phyloP scores from a whole-genome alignment of 495 filamentous ascomycete species.

The Penicillium parvum region DNA sequence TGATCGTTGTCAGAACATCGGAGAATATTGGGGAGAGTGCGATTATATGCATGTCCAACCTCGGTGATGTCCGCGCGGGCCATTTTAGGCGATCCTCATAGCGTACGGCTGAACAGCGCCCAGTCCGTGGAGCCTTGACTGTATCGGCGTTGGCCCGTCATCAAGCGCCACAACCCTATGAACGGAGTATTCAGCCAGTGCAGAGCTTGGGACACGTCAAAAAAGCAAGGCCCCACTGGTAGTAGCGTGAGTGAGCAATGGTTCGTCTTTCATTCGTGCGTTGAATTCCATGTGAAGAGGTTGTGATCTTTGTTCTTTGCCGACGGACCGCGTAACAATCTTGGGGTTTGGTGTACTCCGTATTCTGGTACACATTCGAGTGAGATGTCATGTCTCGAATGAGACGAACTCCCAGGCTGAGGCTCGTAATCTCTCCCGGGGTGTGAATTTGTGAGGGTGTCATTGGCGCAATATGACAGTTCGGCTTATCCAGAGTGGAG shows the following conservation, averaged over 20 bases:
- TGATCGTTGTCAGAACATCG: too few species aligned
- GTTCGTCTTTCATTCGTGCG: constrained; percentile 15
- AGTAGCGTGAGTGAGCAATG: constrained; percentile 12
- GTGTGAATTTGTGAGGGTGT: neutral
- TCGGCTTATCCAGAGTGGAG: constrained; percentile 2
- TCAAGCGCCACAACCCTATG: constrained; percentile 17
- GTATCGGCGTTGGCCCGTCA: constrained; percentile 6
- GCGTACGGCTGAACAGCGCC: constrained; percentile 14
- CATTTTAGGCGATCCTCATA: neutral
- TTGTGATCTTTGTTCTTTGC: neutral
- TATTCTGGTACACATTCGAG: neutral
- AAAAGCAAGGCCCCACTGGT: constrained; percentile 20
- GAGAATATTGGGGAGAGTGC: neutral
- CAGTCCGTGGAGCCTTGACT: constrained; percentile 5
- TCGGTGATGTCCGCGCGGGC: too few species aligned
- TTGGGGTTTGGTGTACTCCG: neutral
- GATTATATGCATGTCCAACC: constrained; percentile 1
- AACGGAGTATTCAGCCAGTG: constrained; percentile 7
- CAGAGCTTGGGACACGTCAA: constrained; percentile 5
- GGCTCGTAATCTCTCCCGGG: neutral
- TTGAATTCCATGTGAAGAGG: constrained; percentile 8
- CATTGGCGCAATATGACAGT: constrained; percentile 8
- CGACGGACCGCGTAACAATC: neutral
- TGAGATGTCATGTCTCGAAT: neutral
- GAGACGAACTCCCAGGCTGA: neutral